phyloP scores from a whole-genome alignment of 345 rosid genomes.

The Eucalyptus curtisii region DNA sequence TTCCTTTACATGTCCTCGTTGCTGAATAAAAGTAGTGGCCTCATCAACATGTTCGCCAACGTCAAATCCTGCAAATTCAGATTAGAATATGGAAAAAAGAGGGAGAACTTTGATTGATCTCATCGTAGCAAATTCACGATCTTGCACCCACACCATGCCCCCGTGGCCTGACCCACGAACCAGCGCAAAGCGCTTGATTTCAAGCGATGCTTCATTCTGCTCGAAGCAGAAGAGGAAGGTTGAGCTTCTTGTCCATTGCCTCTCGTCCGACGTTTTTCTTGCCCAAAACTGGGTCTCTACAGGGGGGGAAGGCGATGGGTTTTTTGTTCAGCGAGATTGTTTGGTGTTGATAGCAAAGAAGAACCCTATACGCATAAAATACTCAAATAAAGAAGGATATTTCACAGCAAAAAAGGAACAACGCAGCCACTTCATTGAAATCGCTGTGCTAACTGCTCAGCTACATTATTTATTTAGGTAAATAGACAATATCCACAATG shows the following conservation, averaged over 20 bases:
- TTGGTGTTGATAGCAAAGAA: background rate
- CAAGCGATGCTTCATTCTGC: background rate
- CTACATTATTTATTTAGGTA: background rate
- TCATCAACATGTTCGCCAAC: slow-evolving; percentile 24
- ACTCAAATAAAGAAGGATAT: background rate
- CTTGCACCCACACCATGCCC: slow-evolving; percentile 22
- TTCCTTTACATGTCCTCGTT: too few species aligned
- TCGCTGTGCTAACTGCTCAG: background rate
- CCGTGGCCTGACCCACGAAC: slow-evolving; percentile 26
- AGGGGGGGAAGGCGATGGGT: background rate
- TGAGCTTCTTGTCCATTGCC: too few species aligned
- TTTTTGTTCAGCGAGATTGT: background rate
- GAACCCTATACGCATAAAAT: background rate
- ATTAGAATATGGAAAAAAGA: background rate
- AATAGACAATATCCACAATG: background rate
- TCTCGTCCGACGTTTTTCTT: background rate
- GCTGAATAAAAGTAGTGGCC: background rate
- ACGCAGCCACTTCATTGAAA: background rate
- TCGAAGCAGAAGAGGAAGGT: background rate
- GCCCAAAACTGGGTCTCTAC: background rate
- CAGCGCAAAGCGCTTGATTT: slow-evolving; percentile 9
- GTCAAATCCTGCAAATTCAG: background rate
- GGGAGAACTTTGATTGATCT: background rate
- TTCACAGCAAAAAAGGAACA: background rate
- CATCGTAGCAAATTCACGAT: slow-evolving; percentile 3